Evolutionary conservation across 305 asterid species (phyloP).

Genomic region (Rubia tinctorum): DNA sequence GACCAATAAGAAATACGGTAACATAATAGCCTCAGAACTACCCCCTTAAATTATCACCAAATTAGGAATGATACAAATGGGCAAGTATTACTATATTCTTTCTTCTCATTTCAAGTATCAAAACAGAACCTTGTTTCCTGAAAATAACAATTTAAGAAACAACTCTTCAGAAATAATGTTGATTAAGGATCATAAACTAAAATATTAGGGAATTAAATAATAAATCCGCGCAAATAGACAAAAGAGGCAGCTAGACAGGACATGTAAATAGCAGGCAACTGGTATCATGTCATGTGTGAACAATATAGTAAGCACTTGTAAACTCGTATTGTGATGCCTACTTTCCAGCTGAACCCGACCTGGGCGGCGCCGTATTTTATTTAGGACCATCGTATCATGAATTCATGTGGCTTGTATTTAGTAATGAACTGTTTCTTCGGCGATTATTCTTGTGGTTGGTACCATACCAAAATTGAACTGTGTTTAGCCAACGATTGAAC

Average conservation of each 20-base stretch:
- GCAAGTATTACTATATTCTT: too few relatives aligned
- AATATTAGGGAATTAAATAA: neutral
- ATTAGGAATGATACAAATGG: too few relatives aligned
- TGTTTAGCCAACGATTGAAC: neutral
- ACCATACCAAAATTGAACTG: neutral
- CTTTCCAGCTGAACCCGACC: neutral
- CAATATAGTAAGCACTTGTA: too few relatives aligned
- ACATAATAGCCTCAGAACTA: too few relatives aligned
- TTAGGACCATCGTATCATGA: neutral
- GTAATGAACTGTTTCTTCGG: neutral
- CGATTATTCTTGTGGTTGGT: neutral
- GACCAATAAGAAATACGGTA: too few relatives aligned
- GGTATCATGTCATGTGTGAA: conserved; percentile 1
- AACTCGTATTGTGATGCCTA: too few relatives aligned
- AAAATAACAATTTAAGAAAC: neutral
- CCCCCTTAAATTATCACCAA: too few relatives aligned
- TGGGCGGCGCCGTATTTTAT: neutral
- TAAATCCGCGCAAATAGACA: neutral
- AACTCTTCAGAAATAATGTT: too few relatives aligned
- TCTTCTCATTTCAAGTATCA: neutral
- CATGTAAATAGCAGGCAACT: neutral
- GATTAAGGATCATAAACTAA: neutral
- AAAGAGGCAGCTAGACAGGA: neutral
- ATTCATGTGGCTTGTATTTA: neutral
- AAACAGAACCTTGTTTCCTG: neutral